Evolutionary conservation across 2,329 filamentous ascomycete species (phyloP).

Genomic region (Falciphora oryzae): DNA sequence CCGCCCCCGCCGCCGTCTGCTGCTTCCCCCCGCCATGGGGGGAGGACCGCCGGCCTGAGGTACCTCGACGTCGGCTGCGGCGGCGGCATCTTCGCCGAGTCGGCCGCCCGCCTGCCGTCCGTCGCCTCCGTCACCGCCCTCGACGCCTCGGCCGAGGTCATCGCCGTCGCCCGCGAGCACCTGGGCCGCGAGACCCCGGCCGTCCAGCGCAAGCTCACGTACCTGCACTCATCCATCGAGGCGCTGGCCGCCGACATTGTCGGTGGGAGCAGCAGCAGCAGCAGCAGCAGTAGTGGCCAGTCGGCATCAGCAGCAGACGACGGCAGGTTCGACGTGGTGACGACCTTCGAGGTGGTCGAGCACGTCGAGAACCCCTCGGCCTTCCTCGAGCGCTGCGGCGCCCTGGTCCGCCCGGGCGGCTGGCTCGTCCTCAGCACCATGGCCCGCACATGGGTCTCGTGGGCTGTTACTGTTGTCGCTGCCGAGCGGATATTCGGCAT

Average conservation of each 20-base stretch:
- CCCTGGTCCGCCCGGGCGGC: constrained; percentile 80
- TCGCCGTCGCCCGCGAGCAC: constrained; percentile 70
- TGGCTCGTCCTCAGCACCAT: constrained; percentile 95
- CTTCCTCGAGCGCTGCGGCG: constrained; percentile 66
- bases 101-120: constrained; percentile 61
- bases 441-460: constrained; percentile 80
- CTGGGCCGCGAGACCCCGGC: constrained; percentile 63
- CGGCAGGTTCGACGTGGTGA: constrained; percentile 66
- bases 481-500: constrained; percentile 84
- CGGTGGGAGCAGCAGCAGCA: constrained; percentile 25
- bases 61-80: constrained; percentile 95
- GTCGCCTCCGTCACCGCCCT: constrained; percentile 66
- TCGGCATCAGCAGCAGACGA: background rate
- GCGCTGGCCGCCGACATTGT: constrained; percentile 39
- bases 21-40: constrained; percentile 12
- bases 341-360: constrained; percentile 91
- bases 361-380: constrained; percentile 72
- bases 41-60: constrained; percentile 37
- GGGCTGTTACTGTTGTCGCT: constrained; percentile 85
- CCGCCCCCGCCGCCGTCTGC: constrained; percentile 25
- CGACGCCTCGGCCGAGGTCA: constrained; percentile 69
- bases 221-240: constrained; percentile 75
- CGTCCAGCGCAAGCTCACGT: constrained; percentile 59
- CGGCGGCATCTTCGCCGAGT: constrained; percentile 93
- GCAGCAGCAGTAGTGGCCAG: background rate